phyloP scores from a whole-genome alignment of 1,284 basidiomycete species.

The Exobasidium rhododendri region DNA sequence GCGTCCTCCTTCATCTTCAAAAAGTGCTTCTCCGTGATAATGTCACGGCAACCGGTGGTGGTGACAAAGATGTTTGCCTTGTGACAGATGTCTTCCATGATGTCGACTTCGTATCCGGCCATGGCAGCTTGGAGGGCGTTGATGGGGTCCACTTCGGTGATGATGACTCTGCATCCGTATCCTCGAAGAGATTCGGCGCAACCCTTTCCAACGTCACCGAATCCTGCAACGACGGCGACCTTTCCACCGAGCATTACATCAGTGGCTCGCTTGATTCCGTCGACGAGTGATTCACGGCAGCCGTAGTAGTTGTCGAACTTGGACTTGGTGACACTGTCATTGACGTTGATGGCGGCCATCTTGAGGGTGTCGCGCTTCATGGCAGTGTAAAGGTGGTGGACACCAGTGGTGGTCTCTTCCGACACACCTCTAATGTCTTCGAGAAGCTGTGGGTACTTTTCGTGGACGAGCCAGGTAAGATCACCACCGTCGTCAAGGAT shows the following conservation, averaged over 20 bases:
- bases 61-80: constrained; percentile 93
- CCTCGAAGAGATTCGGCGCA: constrained; percentile 96
- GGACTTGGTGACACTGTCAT: constrained; percentile 95
- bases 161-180: constrained; percentile 90
- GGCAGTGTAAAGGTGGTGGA: constrained; percentile 97
- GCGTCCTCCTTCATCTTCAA: constrained; percentile 93
- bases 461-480: constrained; percentile 88
- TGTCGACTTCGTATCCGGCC: constrained; percentile 97
- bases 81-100: constrained; percentile 93
- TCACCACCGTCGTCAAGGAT: constrained; percentile 99
- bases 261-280: constrained; percentile 99
- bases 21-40: constrained; percentile 92
- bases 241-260: constrained; percentile 99
- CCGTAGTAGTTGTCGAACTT: constrained; percentile 72
- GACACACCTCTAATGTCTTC: constrained; percentile 72
- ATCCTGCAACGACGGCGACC: constrained; percentile 96
- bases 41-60: constrained; percentile 97
- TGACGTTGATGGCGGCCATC: constrained; percentile 97
- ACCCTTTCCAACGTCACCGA: constrained; percentile 98
- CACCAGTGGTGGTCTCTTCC: constrained; percentile 99
- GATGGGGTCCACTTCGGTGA: constrained; percentile 99
- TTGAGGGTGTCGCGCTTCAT: constrained; percentile 94
- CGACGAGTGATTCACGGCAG: constrained; percentile 98
- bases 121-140: constrained; percentile 99
- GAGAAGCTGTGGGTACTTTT: constrained; percentile 63